phyloP scores from a whole-genome alignment of 176 grass and related monocot genomes.

The Triticum monococcum region DNA sequence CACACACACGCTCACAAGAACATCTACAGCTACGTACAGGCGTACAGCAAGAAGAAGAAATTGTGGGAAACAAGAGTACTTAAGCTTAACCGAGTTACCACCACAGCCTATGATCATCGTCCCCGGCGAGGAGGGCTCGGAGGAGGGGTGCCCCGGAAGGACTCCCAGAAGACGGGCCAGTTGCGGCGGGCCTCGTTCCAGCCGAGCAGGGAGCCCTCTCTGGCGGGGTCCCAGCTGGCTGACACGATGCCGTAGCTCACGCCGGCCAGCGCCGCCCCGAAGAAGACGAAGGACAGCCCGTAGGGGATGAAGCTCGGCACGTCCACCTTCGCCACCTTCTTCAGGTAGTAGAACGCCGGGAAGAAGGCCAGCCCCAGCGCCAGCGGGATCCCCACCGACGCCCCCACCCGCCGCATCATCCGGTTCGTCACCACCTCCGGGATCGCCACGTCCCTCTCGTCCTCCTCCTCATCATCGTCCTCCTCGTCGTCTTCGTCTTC shows the following conservation, averaged over 20 bases:
- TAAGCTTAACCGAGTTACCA: neutral
- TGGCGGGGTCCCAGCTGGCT: conserved; percentile 81
- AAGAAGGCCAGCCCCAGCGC: conserved; percentile 74
- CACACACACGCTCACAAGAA: neutral
- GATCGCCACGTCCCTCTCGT: conserved; percentile 46
- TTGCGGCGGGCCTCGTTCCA: conserved; percentile 90
- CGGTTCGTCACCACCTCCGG: conserved; percentile 60
- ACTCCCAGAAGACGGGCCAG: conserved; percentile 96
- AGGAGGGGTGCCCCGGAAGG: conserved; percentile 40
- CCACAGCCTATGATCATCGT: neutral
- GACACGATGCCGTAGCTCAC: conserved; percentile 95
- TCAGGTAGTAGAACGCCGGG: conserved; percentile 93
- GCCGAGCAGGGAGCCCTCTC: conserved; percentile 81
- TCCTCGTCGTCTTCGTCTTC: neutral
- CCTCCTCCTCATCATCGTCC: neutral
- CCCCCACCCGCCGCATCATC: conserved; percentile 50
- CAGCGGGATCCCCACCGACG: conserved; percentile 55
- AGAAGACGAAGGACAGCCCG: conserved; percentile 59
- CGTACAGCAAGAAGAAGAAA: neutral
- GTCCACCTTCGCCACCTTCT: conserved; percentile 69
- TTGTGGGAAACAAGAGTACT: neutral
- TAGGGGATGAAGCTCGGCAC: conserved; percentile 51
- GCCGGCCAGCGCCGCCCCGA: conserved; percentile 44
- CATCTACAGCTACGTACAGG: conserved; percentile 6
- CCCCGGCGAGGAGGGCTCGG: conserved; percentile 32